Evolutionary conservation across 495 filamentous ascomycete species (phyloP).

Genomic region (Rostrohypoxylon terebratum): DNA sequence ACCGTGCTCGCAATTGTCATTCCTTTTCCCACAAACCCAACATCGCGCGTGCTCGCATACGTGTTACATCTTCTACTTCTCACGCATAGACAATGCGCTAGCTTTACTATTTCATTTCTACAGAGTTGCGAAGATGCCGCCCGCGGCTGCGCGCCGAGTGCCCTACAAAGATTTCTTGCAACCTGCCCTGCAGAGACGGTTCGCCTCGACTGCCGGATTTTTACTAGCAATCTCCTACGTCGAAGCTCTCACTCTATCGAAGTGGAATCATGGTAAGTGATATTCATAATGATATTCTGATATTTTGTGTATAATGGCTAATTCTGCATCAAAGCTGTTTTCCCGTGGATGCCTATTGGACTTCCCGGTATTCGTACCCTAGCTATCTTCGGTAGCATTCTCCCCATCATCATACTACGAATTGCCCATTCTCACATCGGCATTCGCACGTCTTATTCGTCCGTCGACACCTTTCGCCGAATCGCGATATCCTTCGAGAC

Average conservation of each 20-base stretch:
- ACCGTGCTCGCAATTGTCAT: slow-evolving; percentile 27
- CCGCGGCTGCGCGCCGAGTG: slow-evolving; percentile 55
- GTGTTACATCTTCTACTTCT: slow-evolving; percentile 10
- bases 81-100: slow-evolving; percentile 48
- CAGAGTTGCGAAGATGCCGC: slow-evolving; percentile 55
- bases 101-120: slow-evolving; percentile 24
- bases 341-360: slow-evolving; percentile 88
- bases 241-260: slow-evolving; percentile 76
- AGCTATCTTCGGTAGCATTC: slow-evolving; percentile 78
- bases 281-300: slow-evolving; percentile 14
- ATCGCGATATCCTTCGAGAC: slow-evolving; percentile 68
- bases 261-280: slow-evolving; percentile 74
- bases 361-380: slow-evolving; percentile 78
- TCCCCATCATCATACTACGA: slow-evolving; percentile 78
- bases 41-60: slow-evolving; percentile 1
- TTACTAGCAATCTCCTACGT: slow-evolving; percentile 77
- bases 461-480: slow-evolving; percentile 69
- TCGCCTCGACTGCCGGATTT: slow-evolving; percentile 76
- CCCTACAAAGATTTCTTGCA: slow-evolving; percentile 91
- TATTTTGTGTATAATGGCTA: slow-evolving; percentile 5
- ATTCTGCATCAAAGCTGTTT: slow-evolving; percentile 68
- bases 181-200: slow-evolving; percentile 86
- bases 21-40: slow-evolving; percentile 19
- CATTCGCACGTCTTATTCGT: slow-evolving; percentile 74
- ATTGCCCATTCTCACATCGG: slow-evolving; percentile 87